Conservation (phyloP, 2,329 filamentous ascomycete genomes). For the Alternaria brassicae region DNA sequence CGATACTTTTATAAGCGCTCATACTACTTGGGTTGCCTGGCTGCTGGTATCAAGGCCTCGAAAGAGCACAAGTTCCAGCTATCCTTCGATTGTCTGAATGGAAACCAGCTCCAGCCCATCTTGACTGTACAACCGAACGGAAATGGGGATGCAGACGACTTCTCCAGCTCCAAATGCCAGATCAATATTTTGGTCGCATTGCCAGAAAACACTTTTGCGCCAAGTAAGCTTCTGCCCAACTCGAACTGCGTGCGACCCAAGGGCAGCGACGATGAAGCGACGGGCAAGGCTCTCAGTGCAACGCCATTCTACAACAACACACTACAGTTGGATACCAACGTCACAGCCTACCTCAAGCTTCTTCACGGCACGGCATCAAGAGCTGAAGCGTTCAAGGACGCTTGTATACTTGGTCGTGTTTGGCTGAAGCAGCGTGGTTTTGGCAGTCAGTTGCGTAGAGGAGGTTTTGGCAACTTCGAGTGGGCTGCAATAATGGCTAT, state of each 20-base stretch:
- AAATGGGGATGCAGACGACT: conserved; percentile 46
- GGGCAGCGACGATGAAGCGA: conserved; percentile 54
- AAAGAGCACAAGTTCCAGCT: conserved; percentile 63
- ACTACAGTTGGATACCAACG: conserved; percentile 77
- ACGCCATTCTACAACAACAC: conserved; percentile 92
- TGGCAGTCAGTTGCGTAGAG: conserved; percentile 69
- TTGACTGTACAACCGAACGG: conserved; percentile 55
- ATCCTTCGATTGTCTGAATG: conserved; percentile 71
- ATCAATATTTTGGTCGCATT: conserved; percentile 82
- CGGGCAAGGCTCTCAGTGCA: conserved; percentile 49
- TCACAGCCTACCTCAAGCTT: conserved; percentile 76
- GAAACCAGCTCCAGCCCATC: conserved; percentile 79
- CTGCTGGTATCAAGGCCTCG: conserved; percentile 70
- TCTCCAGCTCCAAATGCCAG: conserved; percentile 43
- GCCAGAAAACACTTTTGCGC: conserved; percentile 72
- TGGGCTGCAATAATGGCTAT: conserved; percentile 84
- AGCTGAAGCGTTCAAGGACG: conserved; percentile 78
- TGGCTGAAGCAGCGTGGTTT: conserved; percentile 93
- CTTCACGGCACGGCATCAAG: conserved; percentile 73
- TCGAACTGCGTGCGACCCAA: conserved; percentile 73
- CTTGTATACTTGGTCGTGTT: conserved; percentile 82
- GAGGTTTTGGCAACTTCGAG: conserved; percentile 93
- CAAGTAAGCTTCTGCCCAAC: conserved; percentile 72
- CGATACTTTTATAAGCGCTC: conserved; percentile 94
- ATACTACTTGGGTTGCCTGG: conserved; percentile 86